Percentiles rank a stretch among this genome's conserved stretches.
These are phyloP conservation scores for Eremochloa ophiuroides DNA, from an alignment of 176 grass and related monocot genomes.

Conservation along the genomic window DNA sequence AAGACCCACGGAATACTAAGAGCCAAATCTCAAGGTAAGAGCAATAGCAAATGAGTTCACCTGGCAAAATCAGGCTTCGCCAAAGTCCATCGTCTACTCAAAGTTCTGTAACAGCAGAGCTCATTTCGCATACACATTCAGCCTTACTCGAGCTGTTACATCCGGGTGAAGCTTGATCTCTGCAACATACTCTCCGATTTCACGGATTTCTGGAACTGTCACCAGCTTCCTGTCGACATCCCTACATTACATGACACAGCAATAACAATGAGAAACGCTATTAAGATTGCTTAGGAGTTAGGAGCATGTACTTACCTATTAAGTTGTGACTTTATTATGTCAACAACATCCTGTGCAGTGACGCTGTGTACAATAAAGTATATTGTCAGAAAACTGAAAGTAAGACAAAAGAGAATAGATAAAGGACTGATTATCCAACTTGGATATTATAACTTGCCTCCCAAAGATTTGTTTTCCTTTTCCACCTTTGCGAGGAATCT, in stretches of 20 bases:
- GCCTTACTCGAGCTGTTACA: conserved; percentile 65
- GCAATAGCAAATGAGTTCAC: not conserved
- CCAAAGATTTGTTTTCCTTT: conserved; percentile 90
- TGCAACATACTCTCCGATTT: conserved; percentile 75
- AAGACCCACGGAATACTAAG: not conserved
- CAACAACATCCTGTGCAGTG: conserved; percentile 83
- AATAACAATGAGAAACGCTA: not conserved
- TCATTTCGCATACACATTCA: conserved; percentile 76
- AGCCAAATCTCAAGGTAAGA: not conserved
- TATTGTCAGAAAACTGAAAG: not conserved
- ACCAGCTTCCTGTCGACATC: conserved; percentile 68
- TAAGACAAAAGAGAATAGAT: not conserved
- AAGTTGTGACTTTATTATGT: conserved; percentile 86
- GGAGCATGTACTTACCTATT: conserved; percentile 48
- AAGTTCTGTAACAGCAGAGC: not conserved
- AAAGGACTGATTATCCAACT: not conserved
- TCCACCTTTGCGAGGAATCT: conserved; percentile 78
- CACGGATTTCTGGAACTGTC: conserved; percentile 78
- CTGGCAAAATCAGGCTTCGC: not conserved
- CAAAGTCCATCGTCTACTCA: not conserved
- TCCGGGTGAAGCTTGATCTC: conserved; percentile 93
- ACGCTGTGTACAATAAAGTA: conserved; percentile 42
- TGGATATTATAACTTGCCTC: conserved; percentile 69
- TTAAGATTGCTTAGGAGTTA: not conserved
- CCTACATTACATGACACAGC: conserved; percentile 41